Percentiles rank a stretch among this genome's conserved stretches.
phyloP scores from a whole-genome alignment of 2,329 filamentous ascomycete genomes.

The Nakataea oryzae region DNA sequence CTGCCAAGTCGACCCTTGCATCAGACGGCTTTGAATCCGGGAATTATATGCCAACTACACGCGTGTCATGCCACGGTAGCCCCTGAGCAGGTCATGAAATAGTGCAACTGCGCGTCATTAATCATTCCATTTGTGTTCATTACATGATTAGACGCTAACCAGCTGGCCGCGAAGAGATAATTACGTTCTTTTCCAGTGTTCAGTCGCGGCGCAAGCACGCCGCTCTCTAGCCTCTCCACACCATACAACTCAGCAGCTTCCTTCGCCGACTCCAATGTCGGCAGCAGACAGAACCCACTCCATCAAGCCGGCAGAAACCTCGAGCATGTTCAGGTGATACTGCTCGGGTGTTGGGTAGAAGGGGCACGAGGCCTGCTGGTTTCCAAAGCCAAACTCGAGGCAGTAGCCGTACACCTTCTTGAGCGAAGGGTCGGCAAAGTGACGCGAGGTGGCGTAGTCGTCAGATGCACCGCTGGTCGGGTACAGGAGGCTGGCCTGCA shows the following conservation, averaged over 20 bases:
- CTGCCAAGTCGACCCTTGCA: too few species aligned
- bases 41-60: too few species aligned
- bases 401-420: conserved; percentile 30
- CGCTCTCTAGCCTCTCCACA: background rate
- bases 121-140: background rate
- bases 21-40: too few species aligned
- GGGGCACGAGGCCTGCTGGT: conserved; percentile 19
- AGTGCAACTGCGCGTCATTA: too few species aligned
- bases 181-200: too few species aligned
- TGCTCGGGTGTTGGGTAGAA: conserved; percentile 34
- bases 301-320: conserved; percentile 35
- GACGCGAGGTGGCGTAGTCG: conserved; percentile 35
- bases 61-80: too few species aligned
- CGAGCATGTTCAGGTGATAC: conserved; percentile 32
- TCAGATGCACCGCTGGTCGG: conserved; percentile 33
- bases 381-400: conserved; percentile 35
- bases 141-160: too few species aligned
- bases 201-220: too few species aligned
- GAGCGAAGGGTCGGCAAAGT: conserved; percentile 23
- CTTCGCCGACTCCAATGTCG: conserved; percentile 1
- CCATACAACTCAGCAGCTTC: background rate
- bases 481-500: conserved; percentile 30
- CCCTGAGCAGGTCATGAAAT: too few species aligned
- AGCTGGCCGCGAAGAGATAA: too few species aligned
- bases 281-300: conserved; percentile 21